Evolutionary conservation across 1,284 basidiomycete species (phyloP), one percentile per base, ranked within the genome.

Genomic region (Naganishia albida): DNA sequence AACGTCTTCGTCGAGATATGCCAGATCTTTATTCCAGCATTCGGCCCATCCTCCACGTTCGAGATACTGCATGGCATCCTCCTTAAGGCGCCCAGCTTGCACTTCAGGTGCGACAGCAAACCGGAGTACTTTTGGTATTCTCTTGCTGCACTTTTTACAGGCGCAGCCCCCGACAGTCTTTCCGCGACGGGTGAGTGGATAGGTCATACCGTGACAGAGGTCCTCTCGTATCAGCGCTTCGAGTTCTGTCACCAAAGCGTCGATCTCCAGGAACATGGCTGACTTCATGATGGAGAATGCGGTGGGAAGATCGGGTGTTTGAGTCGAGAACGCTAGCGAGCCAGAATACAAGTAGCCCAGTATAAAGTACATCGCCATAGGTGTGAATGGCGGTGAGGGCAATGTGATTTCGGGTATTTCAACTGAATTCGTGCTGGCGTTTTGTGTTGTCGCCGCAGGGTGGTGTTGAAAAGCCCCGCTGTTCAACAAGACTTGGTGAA

Each of bases 371-470:
- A 96, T 82, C 0, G 93, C 91, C 0, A 93, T 90, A 0, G 94
- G 90, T 0, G 95, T 96, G 79, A 98, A 98, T 0, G 94, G 94
- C 0, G 94, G 93, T 0, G 89, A 91, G 0, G 91, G 91, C 2
- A 96, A 84, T 0, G 83, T 86, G 26, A 95, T 80, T 2, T 77
- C 76, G 81, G 86, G 26, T 81, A 80, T 26, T 82, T 83, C 34
- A 13, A 26, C 6, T 7, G 16, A 15, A 13, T 40, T 26, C 8
- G 18, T 16, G 23, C 39, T 20, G 12, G n/a, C 51, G 50, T 13
- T 34, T 25, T 26, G 43, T 34, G 25, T 44, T 12, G 25, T 38
- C 3, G 67, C 63, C 8, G 75, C 62, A 49, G 70, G 67, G 30
- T 75, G 68, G 10, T 71, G 71, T 12, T 64, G 68, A 64, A 77